Evolutionary conservation across 1,139 yeast species (phyloP).

Genomic region (Scheffersomyces segobiensis): DNA sequence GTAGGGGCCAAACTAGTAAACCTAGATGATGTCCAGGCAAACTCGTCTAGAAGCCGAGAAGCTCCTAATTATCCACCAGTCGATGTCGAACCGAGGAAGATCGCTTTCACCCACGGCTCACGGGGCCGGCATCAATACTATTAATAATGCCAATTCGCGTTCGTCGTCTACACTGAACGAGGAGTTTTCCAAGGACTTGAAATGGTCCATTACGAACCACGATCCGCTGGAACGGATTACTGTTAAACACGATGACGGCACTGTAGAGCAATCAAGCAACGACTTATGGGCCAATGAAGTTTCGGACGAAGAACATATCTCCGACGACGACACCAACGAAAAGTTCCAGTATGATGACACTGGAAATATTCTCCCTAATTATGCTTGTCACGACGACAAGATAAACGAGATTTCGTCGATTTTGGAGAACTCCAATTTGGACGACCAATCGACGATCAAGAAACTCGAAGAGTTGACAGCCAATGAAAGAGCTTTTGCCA

Average conservation of each 20-base stretch:
- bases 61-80: slow-evolving; percentile 41
- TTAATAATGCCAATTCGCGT: slow-evolving; percentile 20
- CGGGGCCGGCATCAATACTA: slow-evolving; percentile 11
- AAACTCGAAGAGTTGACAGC: slow-evolving; percentile 59
- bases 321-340: slow-evolving; percentile 58
- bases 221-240: slow-evolving; percentile 61
- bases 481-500: slow-evolving; percentile 59
- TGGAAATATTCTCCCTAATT: slow-evolving; percentile 61
- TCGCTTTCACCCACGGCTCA: slow-evolving; percentile 39
- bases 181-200: slow-evolving; percentile 40
- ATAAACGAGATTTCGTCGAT: slow-evolving; percentile 44
- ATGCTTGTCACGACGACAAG: slow-evolving; percentile 49
- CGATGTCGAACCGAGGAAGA: slow-evolving; percentile 39
- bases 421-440: slow-evolving; percentile 45
- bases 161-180: slow-evolving; percentile 41
- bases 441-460: slow-evolving; percentile 44
- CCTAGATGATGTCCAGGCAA: slow-evolving; percentile 36
- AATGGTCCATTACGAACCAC: slow-evolving; percentile 50
- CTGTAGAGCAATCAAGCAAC: slow-evolving; percentile 11
- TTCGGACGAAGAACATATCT: slow-evolving; percentile 68
- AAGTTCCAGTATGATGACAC: slow-evolving; percentile 64
- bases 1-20: neutral
- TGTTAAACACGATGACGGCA: slow-evolving; percentile 3
- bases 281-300: slow-evolving; percentile 41
- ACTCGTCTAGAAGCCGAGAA: slow-evolving; percentile 47